Evolutionary conservation across 371 early-diverging fungal genomes (phyloP), one percentile per base, ranked within the genome.

Genomic region (Apophysomyces variabilis): DNA sequence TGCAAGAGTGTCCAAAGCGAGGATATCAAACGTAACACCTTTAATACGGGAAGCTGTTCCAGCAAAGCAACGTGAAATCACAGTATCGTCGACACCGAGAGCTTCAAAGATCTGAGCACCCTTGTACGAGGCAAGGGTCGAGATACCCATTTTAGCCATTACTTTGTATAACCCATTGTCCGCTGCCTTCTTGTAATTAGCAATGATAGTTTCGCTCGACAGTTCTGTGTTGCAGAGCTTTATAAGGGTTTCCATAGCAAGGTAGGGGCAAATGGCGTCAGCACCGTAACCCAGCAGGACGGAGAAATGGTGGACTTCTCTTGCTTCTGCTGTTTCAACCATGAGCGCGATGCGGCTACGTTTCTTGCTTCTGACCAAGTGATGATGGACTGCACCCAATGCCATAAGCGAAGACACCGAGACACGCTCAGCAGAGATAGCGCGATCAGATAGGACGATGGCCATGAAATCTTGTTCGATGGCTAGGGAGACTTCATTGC

Each of bases 141-240:
- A 96, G 61, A 98, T 96, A 69, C 99, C 99, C 99, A 98, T 98
- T 87, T 98, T 98, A 75, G 96, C 95, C 97, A 97, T 97, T 66
- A 97, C 98, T 79, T 98, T 97, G 60, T 89, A 80, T 72, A 98
- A 93, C 71, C 99, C 99, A 70, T 97, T 93, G 74, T 95, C 93
- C 38, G 87, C 75, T 7, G 94, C 96, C 76, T 92, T 91, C 66
- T 88, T 87, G 83, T 88, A 98, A 78, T 94, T 95, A 70, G 80
- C 77, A 60, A 94, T 76, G 36, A 96, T 71, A 70, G 84, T 78
- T 1, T 85, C 80, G 4, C 84, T 70, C 46, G 74, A 75, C 16
- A 85, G 85, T 9, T 94, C 80, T 4, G 90, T 87, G 62, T 85
- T 81, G 62, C 90, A 87, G 35, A 97, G 83, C 85, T 96, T 96